Conservation (phyloP, 495 filamentous ascomycete species). For the Ramalina peruviana region DNA sequence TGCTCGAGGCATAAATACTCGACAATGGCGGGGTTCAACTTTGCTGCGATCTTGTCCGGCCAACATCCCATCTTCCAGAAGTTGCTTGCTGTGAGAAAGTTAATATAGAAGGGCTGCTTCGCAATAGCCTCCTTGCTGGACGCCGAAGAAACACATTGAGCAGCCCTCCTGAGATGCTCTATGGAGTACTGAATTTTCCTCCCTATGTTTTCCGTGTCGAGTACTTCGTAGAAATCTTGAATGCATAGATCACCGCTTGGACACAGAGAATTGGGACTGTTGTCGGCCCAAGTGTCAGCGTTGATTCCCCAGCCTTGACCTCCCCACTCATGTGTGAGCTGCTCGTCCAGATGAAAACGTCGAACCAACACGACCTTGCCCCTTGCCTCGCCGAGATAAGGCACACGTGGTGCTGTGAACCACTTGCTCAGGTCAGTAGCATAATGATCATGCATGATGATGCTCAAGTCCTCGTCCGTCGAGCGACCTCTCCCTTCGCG, state of each 20-base stretch:
- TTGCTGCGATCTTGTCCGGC: conserved; percentile 87
- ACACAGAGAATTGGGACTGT: conserved; percentile 61
- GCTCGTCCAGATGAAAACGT: conserved; percentile 56
- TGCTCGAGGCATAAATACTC: conserved; percentile 65
- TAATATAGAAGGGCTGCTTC: conserved; percentile 63
- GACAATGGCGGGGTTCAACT: conserved; percentile 78
- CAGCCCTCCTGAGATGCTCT: conserved; percentile 63
- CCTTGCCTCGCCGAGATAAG: conserved; percentile 64
- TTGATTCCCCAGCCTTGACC: conserved; percentile 70
- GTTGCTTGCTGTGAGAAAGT: conserved; percentile 81
- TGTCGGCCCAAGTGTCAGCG: conserved; percentile 75
- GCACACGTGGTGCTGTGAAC: conserved; percentile 70
- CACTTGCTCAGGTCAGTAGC: conserved; percentile 48
- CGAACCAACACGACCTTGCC: conserved; percentile 78
- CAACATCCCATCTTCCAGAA: conserved; percentile 87
- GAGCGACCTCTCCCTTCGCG: conserved; percentile 72
- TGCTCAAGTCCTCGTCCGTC: conserved; percentile 66
- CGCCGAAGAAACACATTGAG: conserved; percentile 26
- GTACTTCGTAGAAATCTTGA: conserved; percentile 91
- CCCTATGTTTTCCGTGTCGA: conserved; percentile 57
- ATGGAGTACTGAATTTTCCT: conserved; percentile 63
- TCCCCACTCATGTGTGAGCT: conserved; percentile 41
- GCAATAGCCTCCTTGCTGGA: conserved; percentile 9
- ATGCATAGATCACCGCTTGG: conserved; percentile 66
- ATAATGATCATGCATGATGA: conserved; percentile 58